Conservation (phyloP, 23 red algal genomes). For the Chondrus crispus region DNA sequence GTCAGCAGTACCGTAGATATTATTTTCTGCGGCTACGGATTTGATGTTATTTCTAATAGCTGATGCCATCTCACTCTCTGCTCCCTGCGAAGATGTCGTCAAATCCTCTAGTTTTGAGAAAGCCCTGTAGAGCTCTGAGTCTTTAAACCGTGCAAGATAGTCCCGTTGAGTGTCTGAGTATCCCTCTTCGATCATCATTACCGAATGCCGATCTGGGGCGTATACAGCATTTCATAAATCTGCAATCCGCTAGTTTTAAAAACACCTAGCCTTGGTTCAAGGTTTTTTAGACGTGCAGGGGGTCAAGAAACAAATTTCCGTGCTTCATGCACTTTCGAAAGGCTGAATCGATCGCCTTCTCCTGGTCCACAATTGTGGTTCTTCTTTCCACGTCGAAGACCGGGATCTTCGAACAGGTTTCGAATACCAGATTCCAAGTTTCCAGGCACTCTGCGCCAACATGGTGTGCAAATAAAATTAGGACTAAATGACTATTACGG, state of each 20-base stretch:
- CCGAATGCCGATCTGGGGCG: not conserved
- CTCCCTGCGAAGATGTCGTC: not conserved
- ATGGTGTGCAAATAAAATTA: constrained; percentile 21
- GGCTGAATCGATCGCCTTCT: constrained; percentile 22
- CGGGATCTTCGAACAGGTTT: not conserved
- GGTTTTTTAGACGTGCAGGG: constrained; percentile 35
- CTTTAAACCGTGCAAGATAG: not conserved
- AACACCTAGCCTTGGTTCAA: constrained; percentile 5
- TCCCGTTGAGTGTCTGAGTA: too few relatives aligned
- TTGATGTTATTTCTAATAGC: not conserved
- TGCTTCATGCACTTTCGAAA: not conserved
- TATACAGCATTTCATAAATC: not conserved
- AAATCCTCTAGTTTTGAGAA: not conserved
- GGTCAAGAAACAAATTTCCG: constrained; percentile 26
- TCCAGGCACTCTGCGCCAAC: not conserved
- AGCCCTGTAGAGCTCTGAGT: not conserved
- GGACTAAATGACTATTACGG: constrained; percentile 8
- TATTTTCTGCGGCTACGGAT: not conserved
- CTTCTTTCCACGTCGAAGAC: not conserved
- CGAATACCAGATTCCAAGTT: constrained; percentile 22
- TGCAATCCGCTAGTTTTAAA: not conserved
- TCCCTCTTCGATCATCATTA: not conserved
- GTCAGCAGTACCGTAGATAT: not conserved
- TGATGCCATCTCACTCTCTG: not conserved
- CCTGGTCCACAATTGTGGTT: constrained; percentile 26